Evolutionary conservation across 306 rosid genomes (phyloP), one percentile per base, ranked within the genome.

Genomic region (Nissolia schottii): DNA sequence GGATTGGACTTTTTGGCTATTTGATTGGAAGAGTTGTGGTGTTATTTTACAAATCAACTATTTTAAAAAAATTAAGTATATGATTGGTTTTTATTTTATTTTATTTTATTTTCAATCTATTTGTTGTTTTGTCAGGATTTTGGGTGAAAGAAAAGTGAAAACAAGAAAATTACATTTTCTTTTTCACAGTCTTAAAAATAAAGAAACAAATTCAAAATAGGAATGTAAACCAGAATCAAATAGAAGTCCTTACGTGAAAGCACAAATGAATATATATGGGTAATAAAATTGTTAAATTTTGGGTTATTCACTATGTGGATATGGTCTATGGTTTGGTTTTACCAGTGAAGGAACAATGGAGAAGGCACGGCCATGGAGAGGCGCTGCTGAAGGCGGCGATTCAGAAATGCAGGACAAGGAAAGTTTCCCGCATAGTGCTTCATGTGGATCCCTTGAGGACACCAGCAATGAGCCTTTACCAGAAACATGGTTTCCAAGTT

Each of bases 301-400:
- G 60, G 68, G 55, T 58, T 54, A 64, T 25, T 40, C 19, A 60
- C 69, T 6, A 59, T n/a, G 5, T 58, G 82, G 60, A 48, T 20
- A 25, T 65, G 32, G 15, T 53, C 7, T 58, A 49, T 62, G 6
- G 45, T 40, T 28, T 72, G 83, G 73, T 59, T 59, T 29, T 6
- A 4, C 20, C 58, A 93, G 98, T 90, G 84, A 93, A 84, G 87
- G 97, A 90, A 68, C 84, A 73, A 45, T 88, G 77, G 74, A 84
- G 97, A 76, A 87, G 81, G 80, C 92, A 78, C 69, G 98, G 98
- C 12, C 84, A 88, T 6, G 98, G 98, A 38, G 93, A 88, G 82
- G 83, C 84, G 40, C 74, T 93, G 31, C 73, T 93, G 69, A 84
- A 81, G 79, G 98, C 87, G 2, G 98, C 96, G 65, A 87, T 90